Conservation (phyloP, 352 stramenopile species). For the Phytophthora ohioensis region DNA sequence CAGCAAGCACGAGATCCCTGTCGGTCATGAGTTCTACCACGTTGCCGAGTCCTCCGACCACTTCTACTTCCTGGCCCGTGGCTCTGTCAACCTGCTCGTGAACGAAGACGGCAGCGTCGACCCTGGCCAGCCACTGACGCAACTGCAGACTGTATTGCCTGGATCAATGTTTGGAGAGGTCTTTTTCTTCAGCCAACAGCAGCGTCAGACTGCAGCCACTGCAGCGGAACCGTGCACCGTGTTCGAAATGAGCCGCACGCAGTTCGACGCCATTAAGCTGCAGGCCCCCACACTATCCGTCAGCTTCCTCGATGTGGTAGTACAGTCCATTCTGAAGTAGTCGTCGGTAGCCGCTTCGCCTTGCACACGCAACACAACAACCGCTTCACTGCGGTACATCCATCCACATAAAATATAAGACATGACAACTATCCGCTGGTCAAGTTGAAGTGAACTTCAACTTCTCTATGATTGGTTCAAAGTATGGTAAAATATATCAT, state of each 20-base stretch:
- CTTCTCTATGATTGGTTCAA: constrained; percentile 1
- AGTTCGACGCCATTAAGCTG: constrained; percentile 68
- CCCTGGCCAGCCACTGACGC: constrained; percentile 48
- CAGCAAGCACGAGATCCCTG: constrained; percentile 45
- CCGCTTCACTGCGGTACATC: constrained; percentile 6
- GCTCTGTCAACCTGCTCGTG: constrained; percentile 75
- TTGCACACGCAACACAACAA: constrained; percentile 10
- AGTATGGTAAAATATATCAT: neutral
- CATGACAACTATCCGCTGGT: neutral
- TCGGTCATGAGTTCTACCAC: constrained; percentile 71
- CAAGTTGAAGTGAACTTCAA: constrained; percentile 1
- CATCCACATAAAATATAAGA: constrained; percentile 13
- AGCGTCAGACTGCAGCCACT: constrained; percentile 53
- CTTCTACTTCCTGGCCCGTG: constrained; percentile 75
- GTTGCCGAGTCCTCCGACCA: constrained; percentile 56
- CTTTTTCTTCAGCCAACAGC: constrained; percentile 77
- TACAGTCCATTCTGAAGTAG: constrained; percentile 68
- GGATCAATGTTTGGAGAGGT: constrained; percentile 85
- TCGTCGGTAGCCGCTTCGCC: constrained; percentile 16
- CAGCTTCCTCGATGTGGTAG: constrained; percentile 74
- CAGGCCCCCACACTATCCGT: constrained; percentile 66
- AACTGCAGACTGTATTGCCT: constrained; percentile 68
- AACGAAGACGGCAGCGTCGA: constrained; percentile 66
- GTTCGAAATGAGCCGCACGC: constrained; percentile 64
- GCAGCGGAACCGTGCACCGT: constrained; percentile 59